Evolutionary conservation across 805 yeast genomes (phyloP).

Genomic region (Myxozyma vanderwaltii): DNA sequence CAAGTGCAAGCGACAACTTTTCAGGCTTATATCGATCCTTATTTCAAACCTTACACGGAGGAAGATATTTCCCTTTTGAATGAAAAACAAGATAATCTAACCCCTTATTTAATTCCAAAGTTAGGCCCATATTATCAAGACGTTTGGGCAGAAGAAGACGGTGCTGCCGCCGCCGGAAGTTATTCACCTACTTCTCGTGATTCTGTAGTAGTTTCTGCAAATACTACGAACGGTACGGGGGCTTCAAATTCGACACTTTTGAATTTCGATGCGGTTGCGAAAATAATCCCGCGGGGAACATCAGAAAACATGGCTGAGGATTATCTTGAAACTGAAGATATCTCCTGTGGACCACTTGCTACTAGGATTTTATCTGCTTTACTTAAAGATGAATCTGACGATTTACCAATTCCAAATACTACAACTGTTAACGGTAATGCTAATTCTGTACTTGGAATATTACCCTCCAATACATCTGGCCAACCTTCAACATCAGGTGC

Average conservation of each 20-base stretch:
- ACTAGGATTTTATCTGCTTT: slow-evolving; percentile 82
- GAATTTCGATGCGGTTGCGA: background rate
- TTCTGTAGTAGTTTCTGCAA: background rate
- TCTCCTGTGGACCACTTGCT: slow-evolving; percentile 90
- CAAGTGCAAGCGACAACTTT: slow-evolving; percentile 92
- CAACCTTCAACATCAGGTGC: slow-evolving; percentile 1
- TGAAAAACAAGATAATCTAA: slow-evolving; percentile 52
- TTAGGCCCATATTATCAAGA: slow-evolving; percentile 81
- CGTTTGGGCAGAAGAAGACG: slow-evolving; percentile 83
- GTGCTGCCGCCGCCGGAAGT: slow-evolving; percentile 18
- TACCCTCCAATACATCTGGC: background rate
- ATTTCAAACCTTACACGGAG: slow-evolving; percentile 71
- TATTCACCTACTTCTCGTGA: slow-evolving; percentile 51
- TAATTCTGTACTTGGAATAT: background rate
- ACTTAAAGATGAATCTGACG: slow-evolving; percentile 36
- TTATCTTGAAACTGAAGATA: slow-evolving; percentile 65
- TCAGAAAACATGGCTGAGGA: slow-evolving; percentile 61
- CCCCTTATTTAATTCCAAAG: slow-evolving; percentile 65
- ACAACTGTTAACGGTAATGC: slow-evolving; percentile 11
- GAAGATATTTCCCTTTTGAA: slow-evolving; percentile 79
- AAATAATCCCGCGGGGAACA: slow-evolving; percentile 57
- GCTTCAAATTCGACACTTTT: background rate
- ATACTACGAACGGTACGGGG: background rate
- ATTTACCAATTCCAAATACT: slow-evolving; percentile 18
- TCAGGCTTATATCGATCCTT: slow-evolving; percentile 81